These are phyloP conservation scores for Trametes punicea DNA, from an alignment of 768 basidiomycete genomes.

Conservation along the genomic window DNA sequence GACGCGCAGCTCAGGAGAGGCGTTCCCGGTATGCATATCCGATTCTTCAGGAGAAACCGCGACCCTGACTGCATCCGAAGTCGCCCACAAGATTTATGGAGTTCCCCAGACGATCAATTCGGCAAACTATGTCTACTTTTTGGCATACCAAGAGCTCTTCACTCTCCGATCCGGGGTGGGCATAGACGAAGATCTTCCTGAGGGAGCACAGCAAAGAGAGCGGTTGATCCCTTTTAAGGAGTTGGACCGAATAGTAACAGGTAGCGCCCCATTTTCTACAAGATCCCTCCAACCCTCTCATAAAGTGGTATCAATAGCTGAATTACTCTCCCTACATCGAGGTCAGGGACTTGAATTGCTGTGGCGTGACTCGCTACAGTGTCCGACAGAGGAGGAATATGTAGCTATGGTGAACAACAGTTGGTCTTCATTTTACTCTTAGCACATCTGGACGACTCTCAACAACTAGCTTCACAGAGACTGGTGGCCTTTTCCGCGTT, in stretches of 20 bases:
- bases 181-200: not conserved
- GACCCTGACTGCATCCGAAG: constrained; percentile 33
- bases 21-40: constrained; percentile 54
- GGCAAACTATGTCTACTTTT: constrained; percentile 96
- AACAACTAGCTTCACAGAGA: constrained; percentile 56
- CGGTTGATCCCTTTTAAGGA: constrained; percentile 37
- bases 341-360: constrained; percentile 94
- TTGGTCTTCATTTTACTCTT: constrained; percentile 29
- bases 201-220: constrained; percentile 1
- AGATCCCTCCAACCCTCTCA: not conserved
- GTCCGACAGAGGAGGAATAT: constrained; percentile 94
- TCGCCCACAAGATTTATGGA: constrained; percentile 95
- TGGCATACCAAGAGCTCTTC: constrained; percentile 85
- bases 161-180: constrained; percentile 39
- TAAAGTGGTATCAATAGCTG: constrained; percentile 19
- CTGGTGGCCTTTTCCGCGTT: constrained; percentile 88
- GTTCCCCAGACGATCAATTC: constrained; percentile 96
- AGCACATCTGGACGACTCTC: not conserved
- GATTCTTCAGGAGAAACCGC: not conserved
- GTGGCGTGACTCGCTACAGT: constrained; percentile 88
- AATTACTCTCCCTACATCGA: constrained; percentile 59
- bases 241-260: constrained; percentile 71
- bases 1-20: constrained; percentile 85
- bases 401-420: constrained; percentile 96
- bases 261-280: constrained; percentile 34